Conservation (phyloP, 768 basidiomycete species). For the Strobilomyces dryophilus region DNA sequence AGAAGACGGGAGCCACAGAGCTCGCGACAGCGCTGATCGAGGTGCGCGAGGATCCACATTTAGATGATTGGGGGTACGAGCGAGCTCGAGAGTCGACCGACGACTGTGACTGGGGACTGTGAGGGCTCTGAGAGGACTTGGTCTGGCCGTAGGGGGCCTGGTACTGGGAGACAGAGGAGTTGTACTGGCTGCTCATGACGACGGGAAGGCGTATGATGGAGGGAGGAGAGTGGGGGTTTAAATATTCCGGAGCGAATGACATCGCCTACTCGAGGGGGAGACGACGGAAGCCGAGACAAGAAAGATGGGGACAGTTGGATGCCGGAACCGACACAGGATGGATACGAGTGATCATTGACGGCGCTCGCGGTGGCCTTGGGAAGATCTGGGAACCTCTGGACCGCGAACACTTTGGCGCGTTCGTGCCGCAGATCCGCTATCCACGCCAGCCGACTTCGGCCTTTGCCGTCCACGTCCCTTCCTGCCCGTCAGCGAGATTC, state of each 20-base stretch:
- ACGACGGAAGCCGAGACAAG: constrained; percentile 19
- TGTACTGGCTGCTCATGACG: constrained; percentile 27
- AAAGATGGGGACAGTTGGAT: constrained; percentile 14
- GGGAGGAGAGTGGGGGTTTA: constrained; percentile 18
- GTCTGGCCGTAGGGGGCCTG: constrained; percentile 15
- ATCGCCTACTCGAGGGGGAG: constrained; percentile 23
- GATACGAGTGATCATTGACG: constrained; percentile 23
- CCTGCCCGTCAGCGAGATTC: constrained; percentile 1
- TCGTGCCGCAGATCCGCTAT: constrained; percentile 15
- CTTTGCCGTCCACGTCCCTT: not conserved
- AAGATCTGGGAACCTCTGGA: constrained; percentile 6
- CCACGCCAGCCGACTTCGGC: constrained; percentile 1
- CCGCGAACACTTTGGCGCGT: not conserved
- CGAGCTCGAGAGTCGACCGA: constrained; percentile 17
- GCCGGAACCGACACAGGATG: constrained; percentile 29
- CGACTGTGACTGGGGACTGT: constrained; percentile 18
- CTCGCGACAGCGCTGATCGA: constrained; percentile 49
- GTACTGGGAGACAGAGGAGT: constrained; percentile 13
- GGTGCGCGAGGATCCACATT: constrained; percentile 23
- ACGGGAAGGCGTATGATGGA: not conserved
- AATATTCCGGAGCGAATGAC: constrained; percentile 19
- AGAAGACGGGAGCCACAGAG: constrained; percentile 54
- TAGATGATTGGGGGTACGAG: constrained; percentile 25
- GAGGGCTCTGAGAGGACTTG: constrained; percentile 18
- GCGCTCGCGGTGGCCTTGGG: constrained; percentile 3